These are phyloP conservation scores for Paxillus involutus DNA, from an alignment of 768 basidiomycete genomes.

Conservation along the genomic window DNA sequence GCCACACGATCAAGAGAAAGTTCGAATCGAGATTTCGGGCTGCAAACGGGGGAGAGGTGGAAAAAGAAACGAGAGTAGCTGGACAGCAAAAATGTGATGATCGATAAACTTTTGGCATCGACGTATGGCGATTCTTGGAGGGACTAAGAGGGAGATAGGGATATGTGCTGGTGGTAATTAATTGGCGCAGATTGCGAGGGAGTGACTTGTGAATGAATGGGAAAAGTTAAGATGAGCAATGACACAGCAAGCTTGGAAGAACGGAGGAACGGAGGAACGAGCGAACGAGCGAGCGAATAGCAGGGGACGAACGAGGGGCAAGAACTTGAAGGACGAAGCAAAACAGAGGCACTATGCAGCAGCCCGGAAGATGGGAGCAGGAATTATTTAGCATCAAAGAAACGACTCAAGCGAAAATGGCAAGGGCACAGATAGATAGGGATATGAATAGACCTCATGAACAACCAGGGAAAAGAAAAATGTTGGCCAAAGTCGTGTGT, in stretches of 20 bases:
- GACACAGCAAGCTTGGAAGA: neutral
- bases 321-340: conserved; percentile 3
- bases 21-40: no score
- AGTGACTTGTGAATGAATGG: conserved; percentile 7
- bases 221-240: conserved; percentile 6
- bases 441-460: neutral
- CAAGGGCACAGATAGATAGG: conserved; percentile 1
- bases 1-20: no score
- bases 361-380: neutral
- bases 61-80: neutral
- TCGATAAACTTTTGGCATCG: conserved; percentile 10
- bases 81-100: conserved; percentile 12
- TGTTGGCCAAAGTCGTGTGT: conserved; percentile 7
- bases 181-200: neutral
- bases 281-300: conserved; percentile 1
- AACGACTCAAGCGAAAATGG: conserved; percentile 8
- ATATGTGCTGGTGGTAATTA: neutral
- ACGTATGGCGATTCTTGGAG: neutral
- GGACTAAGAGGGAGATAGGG: neutral
- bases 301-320: neutral
- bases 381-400: conserved; percentile 11
- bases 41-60: neutral
- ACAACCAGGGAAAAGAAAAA: conserved; percentile 2
- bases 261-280: no score
- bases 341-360: conserved; percentile 7